Conservation (phyloP, 345 rosid species). For the Mallotus nudiflorus region DNA sequence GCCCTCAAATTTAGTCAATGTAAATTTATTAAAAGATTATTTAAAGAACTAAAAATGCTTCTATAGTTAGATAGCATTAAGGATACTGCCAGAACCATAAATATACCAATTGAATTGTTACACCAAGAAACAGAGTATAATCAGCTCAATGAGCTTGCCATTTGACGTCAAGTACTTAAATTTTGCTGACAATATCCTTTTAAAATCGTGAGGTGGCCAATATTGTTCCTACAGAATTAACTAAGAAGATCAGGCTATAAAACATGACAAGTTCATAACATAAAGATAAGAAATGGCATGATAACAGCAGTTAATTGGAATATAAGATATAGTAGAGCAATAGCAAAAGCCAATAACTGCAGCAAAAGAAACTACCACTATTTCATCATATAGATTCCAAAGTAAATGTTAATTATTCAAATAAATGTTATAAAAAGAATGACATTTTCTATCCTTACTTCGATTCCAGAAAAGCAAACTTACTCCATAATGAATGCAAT, state of each 20-base stretch:
- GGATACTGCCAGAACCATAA: not conserved
- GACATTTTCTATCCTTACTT: too few relatives aligned
- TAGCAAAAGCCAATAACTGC: not conserved
- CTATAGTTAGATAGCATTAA: too few relatives aligned
- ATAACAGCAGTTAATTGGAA: not conserved
- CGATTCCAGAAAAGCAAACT: too few relatives aligned
- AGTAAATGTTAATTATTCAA: not conserved
- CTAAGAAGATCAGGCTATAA: conserved; percentile 4
- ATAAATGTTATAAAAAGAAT: not conserved
- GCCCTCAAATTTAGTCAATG: too few relatives aligned
- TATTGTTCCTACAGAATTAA: conserved; percentile 69
- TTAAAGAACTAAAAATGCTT: not conserved
- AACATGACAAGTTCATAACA: conserved; percentile 4
- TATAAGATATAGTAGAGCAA: not conserved
- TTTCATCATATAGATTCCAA: not conserved
- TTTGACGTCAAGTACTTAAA: conserved; percentile 67
- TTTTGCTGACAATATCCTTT: conserved; percentile 78
- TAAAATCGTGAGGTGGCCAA: conserved; percentile 90
- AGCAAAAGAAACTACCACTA: not conserved
- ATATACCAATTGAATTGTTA: not conserved
- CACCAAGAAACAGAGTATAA: conserved; percentile 4
- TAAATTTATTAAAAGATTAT: not conserved
- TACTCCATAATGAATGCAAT: not conserved
- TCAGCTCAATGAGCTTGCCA: conserved; percentile 86
- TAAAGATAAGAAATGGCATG: not conserved